Base-by-base conservation (phyloP, 768 basidiomycete genomes). In the Melanogaster broomeanus region DNA sequence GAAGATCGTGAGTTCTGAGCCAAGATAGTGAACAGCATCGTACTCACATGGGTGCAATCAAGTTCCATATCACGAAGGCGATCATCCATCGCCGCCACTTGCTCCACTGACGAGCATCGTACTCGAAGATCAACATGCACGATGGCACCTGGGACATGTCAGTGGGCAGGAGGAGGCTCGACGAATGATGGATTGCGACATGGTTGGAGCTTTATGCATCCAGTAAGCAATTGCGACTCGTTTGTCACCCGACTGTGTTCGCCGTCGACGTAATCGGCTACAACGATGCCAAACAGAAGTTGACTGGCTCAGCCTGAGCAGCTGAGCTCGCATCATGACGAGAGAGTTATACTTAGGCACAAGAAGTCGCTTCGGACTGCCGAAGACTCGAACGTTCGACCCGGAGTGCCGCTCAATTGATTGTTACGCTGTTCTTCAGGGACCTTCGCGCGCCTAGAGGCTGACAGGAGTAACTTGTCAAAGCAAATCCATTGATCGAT, bases 31-130 rank as follows among this genome's bases (percentile, higher is more conserved):
- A 41, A 11, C 6, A 22, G 22, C 41, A 35, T n/a, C n/a, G 16
- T 13, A 50, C 66, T 45, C 16, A 66, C 66, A 67, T 56, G 12
- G 66, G 66, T 27, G 67, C 66, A 16, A 68, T 66, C 15, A 53
- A 49, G 30, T 66, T 60, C 64, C 61, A 68, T 39, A 67, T 45
- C 16, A 67, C 60, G 27, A 68, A 54, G n/a, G 50, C 43, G 27
- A 68, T 66, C 50, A 53, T 45, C 59, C 66, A 68, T 27, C 65
- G 59, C 12, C 58, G 56, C 60, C 43, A 56, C 43, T 64, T 68
- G 58, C 48, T 60, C 66, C 65, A 66, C 42, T 59, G 58, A 33
- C 46, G 65, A 45, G 65, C 63, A 51, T 65, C 63, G 52, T 61
- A 55, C 48, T 57, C 59, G 10, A 52, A 57, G 25, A 57, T 51